Evolutionary conservation across 2,329 filamentous ascomycete genomes (phyloP).

Genomic region (Aspergillus aculeatus): DNA sequence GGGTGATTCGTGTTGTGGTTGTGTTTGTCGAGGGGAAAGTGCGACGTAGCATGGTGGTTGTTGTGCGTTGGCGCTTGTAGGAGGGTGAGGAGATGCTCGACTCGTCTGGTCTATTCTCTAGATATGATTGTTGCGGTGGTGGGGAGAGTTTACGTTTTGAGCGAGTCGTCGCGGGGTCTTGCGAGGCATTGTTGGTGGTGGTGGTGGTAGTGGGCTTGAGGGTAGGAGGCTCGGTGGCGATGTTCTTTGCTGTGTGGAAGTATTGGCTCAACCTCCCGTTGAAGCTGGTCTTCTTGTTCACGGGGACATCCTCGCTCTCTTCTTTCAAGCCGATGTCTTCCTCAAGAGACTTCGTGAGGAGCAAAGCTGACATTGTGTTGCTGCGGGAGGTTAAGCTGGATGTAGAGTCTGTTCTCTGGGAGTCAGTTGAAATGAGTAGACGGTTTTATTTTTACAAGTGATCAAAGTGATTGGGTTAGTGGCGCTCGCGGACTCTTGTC

Average conservation of each 20-base stretch:
- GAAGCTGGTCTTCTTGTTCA: constrained; percentile 37
- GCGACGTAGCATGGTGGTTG: background rate
- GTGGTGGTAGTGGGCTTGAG: constrained; percentile 2
- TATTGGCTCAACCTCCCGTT: constrained; percentile 37
- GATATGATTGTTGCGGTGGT: constrained; percentile 5
- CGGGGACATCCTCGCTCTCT: constrained; percentile 26
- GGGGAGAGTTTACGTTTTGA: background rate
- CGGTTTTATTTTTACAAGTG: constrained; percentile 10
- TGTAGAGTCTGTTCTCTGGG: background rate
- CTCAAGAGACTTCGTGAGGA: background rate
- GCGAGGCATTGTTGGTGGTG: background rate
- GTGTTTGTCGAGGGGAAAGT: background rate
- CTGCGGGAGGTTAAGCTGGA: background rate
- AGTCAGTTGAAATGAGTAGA: background rate
- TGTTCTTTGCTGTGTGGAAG: constrained; percentile 23
- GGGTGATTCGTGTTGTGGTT: background rate
- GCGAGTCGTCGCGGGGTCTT: background rate
- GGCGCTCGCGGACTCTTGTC: background rate
- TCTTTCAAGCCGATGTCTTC: background rate
- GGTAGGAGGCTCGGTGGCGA: constrained; percentile 3
- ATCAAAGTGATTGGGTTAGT: constrained; percentile 3
- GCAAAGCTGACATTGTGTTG: constrained; percentile 4
- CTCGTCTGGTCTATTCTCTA: background rate
- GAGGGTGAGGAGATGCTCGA: background rate
- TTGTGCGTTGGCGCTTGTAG: background rate